A percentile compares a stretch with the other conserved stretches of the same genome.
These are phyloP conservation scores for Garcileccinum viscosum DNA, from an alignment of 1,284 basidiomycete species.

Conservation along the genomic window DNA sequence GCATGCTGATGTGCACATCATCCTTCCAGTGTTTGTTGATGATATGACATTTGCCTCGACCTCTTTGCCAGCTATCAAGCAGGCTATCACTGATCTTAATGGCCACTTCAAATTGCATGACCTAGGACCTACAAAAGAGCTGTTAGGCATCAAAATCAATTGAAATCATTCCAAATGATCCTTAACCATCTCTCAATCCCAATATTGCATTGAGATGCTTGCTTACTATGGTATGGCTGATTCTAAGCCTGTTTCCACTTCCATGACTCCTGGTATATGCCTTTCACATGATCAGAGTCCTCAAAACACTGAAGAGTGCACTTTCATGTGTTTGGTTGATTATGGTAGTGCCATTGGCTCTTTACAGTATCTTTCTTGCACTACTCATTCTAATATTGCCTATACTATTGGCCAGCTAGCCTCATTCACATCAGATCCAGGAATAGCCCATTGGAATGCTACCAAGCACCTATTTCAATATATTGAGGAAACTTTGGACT, in stretches of 20 bases:
- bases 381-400: not conserved
- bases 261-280: not conserved
- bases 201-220: constrained; percentile 41
- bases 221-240: constrained; percentile 34
- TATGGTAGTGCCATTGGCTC: not conserved
- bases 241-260: not conserved
- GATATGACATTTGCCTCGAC: too few relatives aligned
- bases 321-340: constrained; percentile 20
- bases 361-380: not conserved
- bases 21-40: too few relatives aligned
- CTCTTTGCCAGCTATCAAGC: too few relatives aligned
- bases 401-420: too few relatives aligned
- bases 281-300: constrained; percentile 19
- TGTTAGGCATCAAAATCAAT: constrained; percentile 46
- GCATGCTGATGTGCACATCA: too few relatives aligned
- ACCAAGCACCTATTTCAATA: not conserved
- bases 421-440: too few relatives aligned
- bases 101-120: constrained; percentile 44
- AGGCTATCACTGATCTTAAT: too few relatives aligned
- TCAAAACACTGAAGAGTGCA: constrained; percentile 22
- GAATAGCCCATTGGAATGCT: not conserved
- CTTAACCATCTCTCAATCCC: constrained; percentile 41
- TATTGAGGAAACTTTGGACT: not conserved
- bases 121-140: constrained; percentile 38
- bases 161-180: constrained; percentile 30